Percentiles rank a stretch among this genome's conserved stretches.
These are phyloP conservation scores for Clarireedia hainanense DNA, from an alignment of 2,329 filamentous ascomycete genomes.

Conservation along the genomic window DNA sequence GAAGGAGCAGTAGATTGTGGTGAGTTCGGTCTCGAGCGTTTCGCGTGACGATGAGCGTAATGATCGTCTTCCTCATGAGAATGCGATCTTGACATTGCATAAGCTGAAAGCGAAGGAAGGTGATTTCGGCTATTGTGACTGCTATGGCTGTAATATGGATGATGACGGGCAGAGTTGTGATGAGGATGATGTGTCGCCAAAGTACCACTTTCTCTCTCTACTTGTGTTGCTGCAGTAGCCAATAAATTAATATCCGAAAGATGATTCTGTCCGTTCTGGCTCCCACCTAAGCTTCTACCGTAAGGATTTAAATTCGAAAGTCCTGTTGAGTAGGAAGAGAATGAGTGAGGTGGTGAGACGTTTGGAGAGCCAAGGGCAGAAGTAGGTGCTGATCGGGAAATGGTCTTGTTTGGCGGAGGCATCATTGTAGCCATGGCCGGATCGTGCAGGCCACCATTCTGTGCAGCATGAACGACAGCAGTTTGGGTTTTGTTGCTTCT, in stretches of 20 bases:
- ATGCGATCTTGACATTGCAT: slow-evolving; percentile 88
- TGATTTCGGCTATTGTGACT: slow-evolving; percentile 38
- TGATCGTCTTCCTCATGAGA: slow-evolving; percentile 76
- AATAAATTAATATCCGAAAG: slow-evolving; percentile 48
- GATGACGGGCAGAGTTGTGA: slow-evolving; percentile 42
- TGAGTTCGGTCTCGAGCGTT: slow-evolving; percentile 87
- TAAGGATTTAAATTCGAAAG: slow-evolving; percentile 41
- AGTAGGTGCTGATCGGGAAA: slow-evolving; percentile 79
- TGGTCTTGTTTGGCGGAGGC: slow-evolving; percentile 70
- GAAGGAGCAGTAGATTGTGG: slow-evolving; percentile 93
- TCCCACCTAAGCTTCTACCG: slow-evolving; percentile 36
- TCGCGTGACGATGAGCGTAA: slow-evolving; percentile 65
- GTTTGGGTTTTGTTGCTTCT: slow-evolving; percentile 74
- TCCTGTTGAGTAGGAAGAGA: slow-evolving; percentile 57
- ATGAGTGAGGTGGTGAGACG: slow-evolving; percentile 89
- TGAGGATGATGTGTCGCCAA: slow-evolving; percentile 22
- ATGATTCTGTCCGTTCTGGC: slow-evolving; percentile 29
- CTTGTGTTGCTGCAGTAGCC: slow-evolving; percentile 52
- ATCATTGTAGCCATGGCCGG: slow-evolving; percentile 57
- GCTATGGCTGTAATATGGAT: slow-evolving; percentile 45
- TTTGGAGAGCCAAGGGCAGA: slow-evolving; percentile 89
- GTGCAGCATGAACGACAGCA: slow-evolving; percentile 38
- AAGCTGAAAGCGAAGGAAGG: slow-evolving; percentile 56
- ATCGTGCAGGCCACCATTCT: slow-evolving; percentile 43
- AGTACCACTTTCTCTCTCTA: slow-evolving; percentile 46